phyloP scores from a whole-genome alignment of 495 filamentous ascomycete genomes.

The Trichoderma orchidacearum region DNA sequence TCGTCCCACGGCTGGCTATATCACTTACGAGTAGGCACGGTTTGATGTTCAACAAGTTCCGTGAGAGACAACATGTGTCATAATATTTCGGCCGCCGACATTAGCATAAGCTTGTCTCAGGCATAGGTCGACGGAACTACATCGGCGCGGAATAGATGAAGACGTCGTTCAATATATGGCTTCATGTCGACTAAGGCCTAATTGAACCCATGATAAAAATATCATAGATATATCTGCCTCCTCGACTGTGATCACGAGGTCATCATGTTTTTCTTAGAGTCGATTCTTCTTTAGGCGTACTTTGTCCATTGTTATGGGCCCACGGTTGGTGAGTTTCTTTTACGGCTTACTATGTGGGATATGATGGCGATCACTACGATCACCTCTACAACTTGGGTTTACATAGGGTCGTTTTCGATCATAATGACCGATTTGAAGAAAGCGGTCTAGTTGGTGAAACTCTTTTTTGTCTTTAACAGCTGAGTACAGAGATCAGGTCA shows the following conservation, averaged over 20 bases:
- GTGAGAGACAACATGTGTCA: too few relatives aligned
- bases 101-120: too few relatives aligned
- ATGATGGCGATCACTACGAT: background rate
- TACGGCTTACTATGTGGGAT: background rate
- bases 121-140: too few relatives aligned
- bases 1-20: too few relatives aligned
- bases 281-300: background rate
- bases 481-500: background rate
- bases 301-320: background rate
- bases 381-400: background rate
- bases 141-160: too few relatives aligned
- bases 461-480: slow-evolving; percentile 4
- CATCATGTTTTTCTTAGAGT: background rate
- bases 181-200: too few relatives aligned
- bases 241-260: background rate
- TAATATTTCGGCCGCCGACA: too few relatives aligned
- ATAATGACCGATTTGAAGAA: background rate
- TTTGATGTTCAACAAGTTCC: too few relatives aligned
- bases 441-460: background rate
- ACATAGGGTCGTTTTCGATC: background rate
- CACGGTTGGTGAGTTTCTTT: background rate
- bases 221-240: background rate
- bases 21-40: too few relatives aligned
- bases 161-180: too few relatives aligned
- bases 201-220: too few relatives aligned